phyloP scores from a whole-genome alignment of 2,329 filamentous ascomycete genomes.

The Pleomassaria siparia region DNA sequence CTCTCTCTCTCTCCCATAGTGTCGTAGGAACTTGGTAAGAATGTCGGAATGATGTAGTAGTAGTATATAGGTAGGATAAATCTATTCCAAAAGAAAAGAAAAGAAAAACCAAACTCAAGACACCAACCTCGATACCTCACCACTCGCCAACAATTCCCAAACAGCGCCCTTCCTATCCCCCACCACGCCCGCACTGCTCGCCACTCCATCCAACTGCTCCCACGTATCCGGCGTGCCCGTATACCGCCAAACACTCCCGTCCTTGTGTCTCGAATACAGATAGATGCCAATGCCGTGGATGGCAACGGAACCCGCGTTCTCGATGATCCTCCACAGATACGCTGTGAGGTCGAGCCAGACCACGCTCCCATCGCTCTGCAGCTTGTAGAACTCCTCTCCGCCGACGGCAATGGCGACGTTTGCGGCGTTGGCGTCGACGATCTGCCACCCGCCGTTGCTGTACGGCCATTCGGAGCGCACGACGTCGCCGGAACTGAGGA shows the following conservation, averaged over 20 bases:
- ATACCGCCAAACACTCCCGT: conserved; percentile 32
- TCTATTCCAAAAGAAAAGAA: no score
- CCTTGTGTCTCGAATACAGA: conserved; percentile 25
- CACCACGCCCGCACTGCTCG: conserved; percentile 12
- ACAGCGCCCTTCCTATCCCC: conserved; percentile 26
- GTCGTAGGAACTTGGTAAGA: no score
- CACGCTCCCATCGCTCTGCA: conserved; percentile 25
- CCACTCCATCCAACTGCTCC: conserved; percentile 27
- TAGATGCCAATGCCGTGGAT: conserved; percentile 22
- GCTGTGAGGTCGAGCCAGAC: conserved; percentile 27
- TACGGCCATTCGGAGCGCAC: conserved; percentile 29
- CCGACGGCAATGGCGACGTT: conserved; percentile 28
- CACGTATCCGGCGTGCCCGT: conserved; percentile 27
- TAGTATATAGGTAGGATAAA: no score
- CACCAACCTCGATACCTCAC: conserved; percentile 26
- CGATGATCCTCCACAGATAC: conserved; percentile 26
- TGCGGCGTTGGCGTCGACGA: conserved; percentile 24
- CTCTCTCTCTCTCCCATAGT: no score
- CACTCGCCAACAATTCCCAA: conserved; percentile 21
- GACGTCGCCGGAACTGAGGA: conserved; percentile 26
- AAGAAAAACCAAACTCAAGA: conserved; percentile 14
- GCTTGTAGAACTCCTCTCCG: conserved; percentile 32
- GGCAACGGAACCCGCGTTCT: conserved; percentile 10
- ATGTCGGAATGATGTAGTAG: no score
- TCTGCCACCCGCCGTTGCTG: conserved; percentile 19